Evolutionary conservation across 371 early-diverging fungal species (phyloP), one percentile per base, ranked within the genome.

Genomic region (Mycotypha africana): DNA sequence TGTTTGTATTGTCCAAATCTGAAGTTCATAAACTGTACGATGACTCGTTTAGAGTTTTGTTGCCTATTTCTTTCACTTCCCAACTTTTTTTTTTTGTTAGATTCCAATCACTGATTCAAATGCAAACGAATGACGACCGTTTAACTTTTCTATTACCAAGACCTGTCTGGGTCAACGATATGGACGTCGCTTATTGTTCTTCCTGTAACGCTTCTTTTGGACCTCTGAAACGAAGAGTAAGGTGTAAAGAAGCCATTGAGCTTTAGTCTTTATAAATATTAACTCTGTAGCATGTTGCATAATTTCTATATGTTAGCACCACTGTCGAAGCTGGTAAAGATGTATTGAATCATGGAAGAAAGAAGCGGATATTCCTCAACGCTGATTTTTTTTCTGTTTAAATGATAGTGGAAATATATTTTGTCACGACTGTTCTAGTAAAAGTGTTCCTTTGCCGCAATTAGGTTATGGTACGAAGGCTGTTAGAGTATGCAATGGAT

Each of bases 271-370:
- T n/a, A n/a, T n/a, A n/a, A n/a, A n/a, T n/a, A n/a, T n/a, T n/a
- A n/a, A n/a, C n/a, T n/a, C n/a, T n/a, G n/a, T n/a, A n/a, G n/a
- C n/a, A n/a, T n/a, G n/a, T n/a, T n/a, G n/a, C n/a, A 33, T 44
- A 23, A 28, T 15, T 17, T 20, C 33, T 8, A 35, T 21, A 40
- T 36, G 24, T 34, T 42, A 82, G 83, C 83, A 82, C 63, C 83
- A 82, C 39, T 82, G 83, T 51, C 58, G 83, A 37, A 78, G 79
- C 60, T 82, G 83, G 83, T 82, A 73, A 55, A 40, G 7, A 26
- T 7, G 23, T 12, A 5, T 47, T 28, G 16, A n/a, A 17, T 31
- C 34, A n/a, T n/a, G n/a, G n/a, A n/a, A n/a, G 8, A 4, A 11
- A 12, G 1, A 17, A 16, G 35, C 9, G 25, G 23, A 21, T 20